A percentile compares a stretch with the other conserved stretches of the same genome.
Conservation (phyloP, 2,329 filamentous ascomycete genomes). For the Cyphellophora europaea region DNA sequence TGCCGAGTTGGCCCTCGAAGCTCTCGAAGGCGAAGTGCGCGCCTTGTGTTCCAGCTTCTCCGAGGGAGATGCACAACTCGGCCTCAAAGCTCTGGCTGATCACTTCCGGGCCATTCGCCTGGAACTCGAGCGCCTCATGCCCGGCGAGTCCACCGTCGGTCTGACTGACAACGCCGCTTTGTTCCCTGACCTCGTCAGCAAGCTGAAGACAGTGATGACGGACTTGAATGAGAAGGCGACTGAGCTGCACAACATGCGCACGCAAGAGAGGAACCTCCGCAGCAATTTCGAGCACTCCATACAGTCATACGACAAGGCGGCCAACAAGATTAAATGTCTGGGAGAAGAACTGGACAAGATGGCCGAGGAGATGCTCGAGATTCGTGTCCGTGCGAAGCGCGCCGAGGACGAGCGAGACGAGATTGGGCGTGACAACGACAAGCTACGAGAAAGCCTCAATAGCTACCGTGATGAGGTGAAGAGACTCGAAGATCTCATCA, state of each 20-base stretch:
- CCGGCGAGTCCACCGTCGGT: constrained; percentile 32
- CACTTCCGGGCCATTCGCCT: constrained; percentile 34
- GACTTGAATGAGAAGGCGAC: constrained; percentile 23
- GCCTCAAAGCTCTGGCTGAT: constrained; percentile 26
- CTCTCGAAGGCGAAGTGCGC: constrained; percentile 26
- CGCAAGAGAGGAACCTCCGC: constrained; percentile 31
- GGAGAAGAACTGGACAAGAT: constrained; percentile 31
- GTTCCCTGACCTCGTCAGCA: constrained; percentile 29
- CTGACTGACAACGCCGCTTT: constrained; percentile 28
- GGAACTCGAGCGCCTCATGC: constrained; percentile 32
- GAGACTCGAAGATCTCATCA: constrained; percentile 32
- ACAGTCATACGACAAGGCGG: constrained; percentile 27
- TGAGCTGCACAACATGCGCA: constrained; percentile 26
- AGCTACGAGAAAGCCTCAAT: constrained; percentile 31
- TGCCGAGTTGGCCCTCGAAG: constrained; percentile 26
- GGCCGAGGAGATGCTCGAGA: constrained; percentile 35
- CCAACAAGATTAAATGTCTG: constrained; percentile 26
- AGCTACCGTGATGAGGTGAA: constrained; percentile 35
- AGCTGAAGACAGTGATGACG: constrained; percentile 24
- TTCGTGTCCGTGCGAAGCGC: constrained; percentile 32
- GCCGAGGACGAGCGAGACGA: constrained; percentile 31
- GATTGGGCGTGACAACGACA: constrained; percentile 31
- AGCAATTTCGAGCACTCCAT: constrained; percentile 35
- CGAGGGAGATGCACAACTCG: constrained; percentile 13
- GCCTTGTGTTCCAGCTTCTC: constrained; percentile 27